Base-by-base conservation (phyloP, 331 rosid genomes). In the Prunus yedoensis region DNA sequence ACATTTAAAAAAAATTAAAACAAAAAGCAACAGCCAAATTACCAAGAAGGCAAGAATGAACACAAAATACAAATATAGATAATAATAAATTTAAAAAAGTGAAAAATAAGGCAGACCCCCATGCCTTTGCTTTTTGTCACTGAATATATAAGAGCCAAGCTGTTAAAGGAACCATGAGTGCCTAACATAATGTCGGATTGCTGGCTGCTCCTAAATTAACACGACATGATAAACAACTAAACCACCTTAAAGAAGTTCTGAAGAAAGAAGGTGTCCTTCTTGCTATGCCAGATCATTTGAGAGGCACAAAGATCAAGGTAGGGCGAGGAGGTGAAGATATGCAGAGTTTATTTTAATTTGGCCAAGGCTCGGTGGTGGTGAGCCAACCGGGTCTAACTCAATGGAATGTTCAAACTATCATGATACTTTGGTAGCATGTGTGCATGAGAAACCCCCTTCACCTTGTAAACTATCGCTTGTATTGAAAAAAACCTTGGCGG, bases 141-240 rank as follows among this genome's bases (percentile, higher is more conserved):
- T 21, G 71, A 45, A 4, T 38, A 8, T 49, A 10, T 35, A 35
- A 5, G 15, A 47, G 51, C 51, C 51, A 47, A 47, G 8, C 41
- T 35, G 41, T 35, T 35, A 35, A 35, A 35, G 41, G 8, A 35
- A 35, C 41, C 59, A 61, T 12, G 25, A 47, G 51, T 56, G 52
- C 71, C 68, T 16, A 70, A 69, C 73, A 74, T 47, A 64, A 74
- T 82, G 77, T 64, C 77, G 80, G 77, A 38, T 13, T 75, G 64
- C 73, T 52, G 23, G 51, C 58, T 65, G 45, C 18, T 46, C 52
- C 23, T 32, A 17, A 12, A 6, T 14, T 64, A 38, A 21, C 30
- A 28, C 4, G 35, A 64, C 58, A 21, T 38, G 66, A 23, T 71
- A 45, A 25, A 58, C 28, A 73, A 7, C 28, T 16, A 38, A 64